Evolutionary conservation across 805 yeast species (phyloP).

Genomic region (Blastobotrys peoriensis): DNA sequence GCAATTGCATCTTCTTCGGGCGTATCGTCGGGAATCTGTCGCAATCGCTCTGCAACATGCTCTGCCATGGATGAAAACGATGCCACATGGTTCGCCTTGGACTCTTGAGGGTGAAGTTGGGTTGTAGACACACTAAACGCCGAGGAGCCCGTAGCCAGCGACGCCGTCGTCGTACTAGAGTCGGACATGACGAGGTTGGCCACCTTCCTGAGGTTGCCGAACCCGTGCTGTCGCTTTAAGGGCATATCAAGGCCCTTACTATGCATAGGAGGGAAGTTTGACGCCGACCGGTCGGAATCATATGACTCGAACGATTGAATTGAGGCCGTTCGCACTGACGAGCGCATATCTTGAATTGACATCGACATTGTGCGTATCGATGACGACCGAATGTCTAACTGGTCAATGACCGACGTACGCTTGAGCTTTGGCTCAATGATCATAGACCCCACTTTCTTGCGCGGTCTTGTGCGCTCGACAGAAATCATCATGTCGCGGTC

Average conservation of each 20-base stretch:
- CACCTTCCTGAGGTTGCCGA: neutral
- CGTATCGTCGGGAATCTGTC: constrained; percentile 74
- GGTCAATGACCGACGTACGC: neutral
- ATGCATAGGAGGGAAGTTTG: neutral
- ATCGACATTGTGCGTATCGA: neutral
- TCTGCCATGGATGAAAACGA: constrained; percentile 23
- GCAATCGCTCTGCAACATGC: constrained; percentile 67
- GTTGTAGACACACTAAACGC: neutral
- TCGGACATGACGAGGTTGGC: neutral
- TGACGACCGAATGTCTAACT: neutral
- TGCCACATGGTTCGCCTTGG: neutral
- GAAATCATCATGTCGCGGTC: neutral
- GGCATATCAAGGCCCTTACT: neutral
- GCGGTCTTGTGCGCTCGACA: neutral
- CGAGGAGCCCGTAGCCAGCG: neutral
- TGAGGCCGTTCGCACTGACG: no score
- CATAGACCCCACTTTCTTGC: neutral
- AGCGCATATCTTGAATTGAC: neutral
- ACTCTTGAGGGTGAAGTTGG: neutral
- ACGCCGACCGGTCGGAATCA: neutral
- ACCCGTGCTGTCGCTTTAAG: neutral
- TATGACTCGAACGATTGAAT: neutral
- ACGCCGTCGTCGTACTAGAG: neutral
- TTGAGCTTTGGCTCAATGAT: neutral
- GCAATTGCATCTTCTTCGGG: constrained; percentile 63